Conservation (phyloP, 257 asterid genomes). For the Avicennia marina region DNA sequence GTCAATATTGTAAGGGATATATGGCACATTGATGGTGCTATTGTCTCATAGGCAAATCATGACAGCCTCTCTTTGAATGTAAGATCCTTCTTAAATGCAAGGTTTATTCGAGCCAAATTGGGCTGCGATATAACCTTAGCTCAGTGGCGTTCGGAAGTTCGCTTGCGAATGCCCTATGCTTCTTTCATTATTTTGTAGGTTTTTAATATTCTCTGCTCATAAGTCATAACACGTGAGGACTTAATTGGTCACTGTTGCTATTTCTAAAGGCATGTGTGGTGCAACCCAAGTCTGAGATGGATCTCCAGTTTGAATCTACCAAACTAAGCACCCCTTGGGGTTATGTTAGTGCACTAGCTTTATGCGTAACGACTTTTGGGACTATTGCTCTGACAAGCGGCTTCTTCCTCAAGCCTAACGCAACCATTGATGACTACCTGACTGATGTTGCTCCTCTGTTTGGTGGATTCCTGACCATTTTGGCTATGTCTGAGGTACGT, state of each 20-base stretch:
- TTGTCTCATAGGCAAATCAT: no score
- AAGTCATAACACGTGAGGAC: no score
- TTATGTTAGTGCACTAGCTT: constrained; percentile 59
- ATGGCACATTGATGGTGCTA: no score
- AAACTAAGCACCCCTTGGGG: constrained; percentile 76
- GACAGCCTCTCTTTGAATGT: no score
- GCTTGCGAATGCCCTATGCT: no score
- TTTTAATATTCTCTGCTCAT: no score
- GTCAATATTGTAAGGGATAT: no score
- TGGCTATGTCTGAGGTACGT: constrained; percentile 86
- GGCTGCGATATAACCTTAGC: no score
- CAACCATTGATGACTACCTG: constrained; percentile 69
- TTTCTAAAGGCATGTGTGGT: constrained; percentile 74
- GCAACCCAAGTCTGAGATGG: constrained; percentile 91
- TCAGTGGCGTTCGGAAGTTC: no score
- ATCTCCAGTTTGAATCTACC: constrained; percentile 71
- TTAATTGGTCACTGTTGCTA: constrained; percentile 4
- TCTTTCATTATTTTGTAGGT: no score
- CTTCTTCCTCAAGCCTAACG: constrained; percentile 76
- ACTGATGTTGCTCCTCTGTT: constrained; percentile 66
- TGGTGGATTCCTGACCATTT: constrained; percentile 87
- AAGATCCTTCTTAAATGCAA: no score
- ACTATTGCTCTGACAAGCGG: constrained; percentile 87
- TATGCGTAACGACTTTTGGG: constrained; percentile 72
- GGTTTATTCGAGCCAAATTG: no score